These are phyloP conservation scores for Amniculicola lignicola DNA, from an alignment of 495 filamentous ascomycete genomes.

Conservation along the genomic window DNA sequence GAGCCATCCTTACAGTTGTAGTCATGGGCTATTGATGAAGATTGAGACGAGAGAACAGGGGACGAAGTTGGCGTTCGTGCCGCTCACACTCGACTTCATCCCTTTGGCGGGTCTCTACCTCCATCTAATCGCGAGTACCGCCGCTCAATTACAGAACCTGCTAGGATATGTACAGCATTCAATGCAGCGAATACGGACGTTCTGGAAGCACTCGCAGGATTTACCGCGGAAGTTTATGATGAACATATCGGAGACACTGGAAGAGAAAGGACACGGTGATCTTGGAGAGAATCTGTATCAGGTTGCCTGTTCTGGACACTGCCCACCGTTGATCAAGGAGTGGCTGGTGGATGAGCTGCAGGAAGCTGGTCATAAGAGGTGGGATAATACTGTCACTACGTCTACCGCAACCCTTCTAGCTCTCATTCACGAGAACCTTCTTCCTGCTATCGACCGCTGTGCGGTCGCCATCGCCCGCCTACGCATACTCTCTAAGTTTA, in stretches of 20 bases:
- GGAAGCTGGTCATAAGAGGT: conserved; percentile 88
- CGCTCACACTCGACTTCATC: conserved; percentile 80
- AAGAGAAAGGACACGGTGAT: conserved; percentile 57
- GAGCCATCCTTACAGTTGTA: conserved; percentile 70
- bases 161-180: conserved; percentile 77
- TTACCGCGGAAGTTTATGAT: conserved; percentile 71
- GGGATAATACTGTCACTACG: conserved; percentile 79
- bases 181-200: conserved; percentile 66
- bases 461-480: conserved; percentile 78
- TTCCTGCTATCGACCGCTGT: conserved; percentile 82
- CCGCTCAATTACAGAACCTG: conserved; percentile 80
- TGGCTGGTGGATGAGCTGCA: conserved; percentile 85
- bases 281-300: conserved; percentile 81
- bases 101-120: conserved; percentile 74
- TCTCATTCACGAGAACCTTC: conserved; percentile 77
- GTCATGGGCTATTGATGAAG: conserved; percentile 66
- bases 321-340: conserved; percentile 70
- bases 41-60: background rate
- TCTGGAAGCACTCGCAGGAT: conserved; percentile 80
- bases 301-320: conserved; percentile 79
- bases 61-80: conserved; percentile 54
- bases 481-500: conserved; percentile 80
- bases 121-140: conserved; percentile 78
- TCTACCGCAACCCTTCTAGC: conserved; percentile 75
- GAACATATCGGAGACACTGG: conserved; percentile 66